These are phyloP conservation scores for Elongisporangium prolatum DNA, from an alignment of 352 stramenopile species.

Conservation along the genomic window DNA sequence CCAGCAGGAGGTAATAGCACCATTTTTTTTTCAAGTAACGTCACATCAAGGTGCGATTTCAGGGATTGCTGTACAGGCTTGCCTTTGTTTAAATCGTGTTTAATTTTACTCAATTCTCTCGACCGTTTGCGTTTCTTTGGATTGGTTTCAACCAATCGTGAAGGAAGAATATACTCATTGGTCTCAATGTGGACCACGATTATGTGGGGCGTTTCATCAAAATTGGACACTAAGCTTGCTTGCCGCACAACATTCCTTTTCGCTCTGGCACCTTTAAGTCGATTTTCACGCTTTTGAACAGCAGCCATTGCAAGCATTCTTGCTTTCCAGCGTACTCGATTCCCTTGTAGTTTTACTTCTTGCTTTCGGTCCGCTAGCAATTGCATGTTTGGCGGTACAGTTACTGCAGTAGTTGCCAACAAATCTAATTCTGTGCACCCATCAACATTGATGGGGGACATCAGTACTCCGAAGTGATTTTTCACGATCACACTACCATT, in stretches of 20 bases:
- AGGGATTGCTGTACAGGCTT: background rate
- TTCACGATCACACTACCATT: slow-evolving; percentile 34
- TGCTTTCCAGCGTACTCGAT: slow-evolving; percentile 37
- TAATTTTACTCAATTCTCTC: slow-evolving; percentile 17
- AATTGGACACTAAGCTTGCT: background rate
- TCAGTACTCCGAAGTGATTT: slow-evolving; percentile 39
- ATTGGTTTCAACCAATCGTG: slow-evolving; percentile 24
- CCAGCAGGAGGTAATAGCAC: slow-evolving; percentile 25
- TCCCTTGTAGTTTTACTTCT: slow-evolving; percentile 1
- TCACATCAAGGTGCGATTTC: slow-evolving; percentile 7
- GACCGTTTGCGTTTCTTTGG: slow-evolving; percentile 19
- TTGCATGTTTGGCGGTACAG: background rate
- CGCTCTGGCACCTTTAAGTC: background rate
- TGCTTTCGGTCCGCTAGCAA: background rate
- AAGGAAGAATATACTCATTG: slow-evolving; percentile 23
- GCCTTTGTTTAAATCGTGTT: slow-evolving; percentile 7
- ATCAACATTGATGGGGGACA: slow-evolving; percentile 17
- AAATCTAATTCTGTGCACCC: slow-evolving; percentile 3
- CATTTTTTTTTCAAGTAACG: slow-evolving; percentile 33
- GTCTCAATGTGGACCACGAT: slow-evolving; percentile 27
- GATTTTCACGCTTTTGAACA: background rate
- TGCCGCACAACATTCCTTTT: background rate
- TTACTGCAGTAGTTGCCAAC: background rate
- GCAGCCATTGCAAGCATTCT: slow-evolving; percentile 57
- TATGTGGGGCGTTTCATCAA: slow-evolving; percentile 5